These are phyloP conservation scores for Mortierella sp. DNA, from an alignment of 371 early-diverging fungal genomes.

Conservation along the genomic window DNA sequence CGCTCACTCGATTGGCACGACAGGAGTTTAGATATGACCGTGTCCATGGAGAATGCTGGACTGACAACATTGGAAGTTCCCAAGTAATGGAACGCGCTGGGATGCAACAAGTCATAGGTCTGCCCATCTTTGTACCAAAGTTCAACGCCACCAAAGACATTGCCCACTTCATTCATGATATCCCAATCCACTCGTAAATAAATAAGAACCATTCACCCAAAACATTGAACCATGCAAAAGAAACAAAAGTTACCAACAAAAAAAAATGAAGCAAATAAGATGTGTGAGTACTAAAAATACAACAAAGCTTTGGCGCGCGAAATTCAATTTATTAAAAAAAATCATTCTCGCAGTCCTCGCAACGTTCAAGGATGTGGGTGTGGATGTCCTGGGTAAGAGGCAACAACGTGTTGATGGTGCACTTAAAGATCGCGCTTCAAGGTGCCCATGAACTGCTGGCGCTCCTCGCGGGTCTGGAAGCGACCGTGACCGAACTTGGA, in stretches of 20 bases:
- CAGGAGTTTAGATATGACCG: constrained; percentile 41
- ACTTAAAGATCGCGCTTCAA: constrained; percentile 87
- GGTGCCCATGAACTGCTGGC: constrained; percentile 96
- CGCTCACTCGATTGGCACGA: constrained; percentile 8
- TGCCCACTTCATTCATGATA: constrained; percentile 31
- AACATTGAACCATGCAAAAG: neutral
- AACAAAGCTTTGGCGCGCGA: constrained; percentile 13
- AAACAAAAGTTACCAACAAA: neutral
- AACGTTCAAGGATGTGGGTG: constrained; percentile 12
- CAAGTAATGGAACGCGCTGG: constrained; percentile 42
- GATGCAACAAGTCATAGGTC: constrained; percentile 14
- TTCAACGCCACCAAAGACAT: constrained; percentile 29
- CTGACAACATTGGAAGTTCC: constrained; percentile 31
- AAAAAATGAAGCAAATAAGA: neutral
- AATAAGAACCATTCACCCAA: neutral
- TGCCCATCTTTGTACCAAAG: constrained; percentile 40
- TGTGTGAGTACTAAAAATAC: neutral
- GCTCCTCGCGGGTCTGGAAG: constrained; percentile 99
- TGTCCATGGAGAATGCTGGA: constrained; percentile 41
- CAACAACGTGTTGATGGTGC: constrained; percentile 10
- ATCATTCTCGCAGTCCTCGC: constrained; percentile 31
- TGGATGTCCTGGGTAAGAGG: constrained; percentile 3
- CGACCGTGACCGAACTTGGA: constrained; percentile 99
- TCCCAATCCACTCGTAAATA: neutral
- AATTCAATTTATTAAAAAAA: constrained; percentile 8